Conservation (phyloP, 768 basidiomycete genomes). For the Phlebiopsis gigantea region DNA sequence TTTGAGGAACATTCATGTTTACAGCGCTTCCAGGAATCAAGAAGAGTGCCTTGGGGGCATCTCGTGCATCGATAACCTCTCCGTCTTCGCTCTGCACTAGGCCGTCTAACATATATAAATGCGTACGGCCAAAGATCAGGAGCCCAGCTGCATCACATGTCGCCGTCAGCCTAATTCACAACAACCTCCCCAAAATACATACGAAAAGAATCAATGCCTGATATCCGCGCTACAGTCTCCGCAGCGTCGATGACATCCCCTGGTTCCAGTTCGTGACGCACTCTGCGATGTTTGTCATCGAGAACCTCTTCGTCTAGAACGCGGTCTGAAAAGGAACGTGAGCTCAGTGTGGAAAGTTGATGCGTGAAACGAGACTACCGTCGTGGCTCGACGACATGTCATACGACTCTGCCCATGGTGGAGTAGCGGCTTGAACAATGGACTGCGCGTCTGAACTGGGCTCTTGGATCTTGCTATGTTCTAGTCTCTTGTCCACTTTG, state of each 20-base stretch:
- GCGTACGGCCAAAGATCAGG: slow-evolving; percentile 78
- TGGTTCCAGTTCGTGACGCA: slow-evolving; percentile 82
- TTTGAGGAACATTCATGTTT: slow-evolving; percentile 73
- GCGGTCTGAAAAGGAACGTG: slow-evolving; percentile 30
- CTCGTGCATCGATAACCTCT: slow-evolving; percentile 82
- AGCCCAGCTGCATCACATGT: slow-evolving; percentile 57
- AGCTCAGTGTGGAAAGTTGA: too few relatives aligned
- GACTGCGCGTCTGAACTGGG: slow-evolving; percentile 48
- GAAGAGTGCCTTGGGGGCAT: slow-evolving; percentile 77
- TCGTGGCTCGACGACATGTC: slow-evolving; percentile 62
- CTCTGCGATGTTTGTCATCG: slow-evolving; percentile 84
- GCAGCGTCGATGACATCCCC: slow-evolving; percentile 88
- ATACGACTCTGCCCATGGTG: slow-evolving; percentile 71
- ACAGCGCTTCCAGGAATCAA: slow-evolving; percentile 82
- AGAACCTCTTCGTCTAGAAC: slow-evolving; percentile 71
- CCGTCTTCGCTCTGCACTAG: slow-evolving; percentile 83
- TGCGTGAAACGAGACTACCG: too few relatives aligned
- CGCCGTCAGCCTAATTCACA: background rate
- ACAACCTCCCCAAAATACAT: slow-evolving; percentile 28
- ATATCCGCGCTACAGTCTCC: slow-evolving; percentile 80
- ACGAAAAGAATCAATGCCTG: slow-evolving; percentile 92
- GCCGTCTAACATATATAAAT: slow-evolving; percentile 89
- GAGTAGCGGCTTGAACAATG: slow-evolving; percentile 51
- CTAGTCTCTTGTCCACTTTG: slow-evolving; percentile 40
- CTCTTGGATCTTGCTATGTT: slow-evolving; percentile 44